phyloP scores from a whole-genome alignment of 192 early-diverging fungal species.

The Allomyces javanicus region DNA sequence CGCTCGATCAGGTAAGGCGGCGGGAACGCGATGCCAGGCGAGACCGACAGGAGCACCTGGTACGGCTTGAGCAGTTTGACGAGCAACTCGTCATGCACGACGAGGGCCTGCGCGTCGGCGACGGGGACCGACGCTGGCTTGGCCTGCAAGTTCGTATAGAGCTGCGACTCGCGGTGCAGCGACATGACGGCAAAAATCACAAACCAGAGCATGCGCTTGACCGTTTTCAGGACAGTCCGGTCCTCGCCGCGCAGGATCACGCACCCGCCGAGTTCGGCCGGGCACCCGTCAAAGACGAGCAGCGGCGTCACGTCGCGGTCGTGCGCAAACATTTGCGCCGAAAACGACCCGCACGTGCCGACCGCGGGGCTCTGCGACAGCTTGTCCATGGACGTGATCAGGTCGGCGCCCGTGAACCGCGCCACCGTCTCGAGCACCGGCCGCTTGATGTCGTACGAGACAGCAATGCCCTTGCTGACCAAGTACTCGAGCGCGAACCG shows the following conservation, averaged over 20 bases:
- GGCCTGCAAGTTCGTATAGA: background rate
- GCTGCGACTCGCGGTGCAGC: background rate
- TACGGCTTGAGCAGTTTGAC: constrained; percentile 26
- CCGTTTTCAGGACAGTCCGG: constrained; percentile 33
- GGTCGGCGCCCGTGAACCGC: constrained; percentile 60
- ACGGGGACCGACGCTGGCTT: background rate
- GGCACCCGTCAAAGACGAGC: constrained; percentile 74
- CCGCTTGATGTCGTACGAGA: constrained; percentile 68
- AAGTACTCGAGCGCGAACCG: constrained; percentile 69
- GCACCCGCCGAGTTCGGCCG: constrained; percentile 57
- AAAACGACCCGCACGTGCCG: constrained; percentile 57
- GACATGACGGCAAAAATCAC: constrained; percentile 47
- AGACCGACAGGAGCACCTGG: constrained; percentile 62
- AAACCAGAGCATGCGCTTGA: constrained; percentile 67
- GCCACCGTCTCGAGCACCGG: constrained; percentile 71
- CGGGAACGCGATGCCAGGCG: constrained; percentile 67
- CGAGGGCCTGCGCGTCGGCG: background rate
- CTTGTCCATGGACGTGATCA: constrained; percentile 67
- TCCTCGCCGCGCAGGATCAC: constrained; percentile 74
- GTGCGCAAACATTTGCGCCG: constrained; percentile 64
- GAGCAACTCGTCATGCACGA: background rate
- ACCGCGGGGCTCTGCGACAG: constrained; percentile 47
- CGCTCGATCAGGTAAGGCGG: constrained; percentile 58
- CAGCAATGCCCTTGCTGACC: constrained; percentile 53
- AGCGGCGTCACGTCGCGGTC: constrained; percentile 45